Evolutionary conservation across 2,329 filamentous ascomycete genomes (phyloP).

Genomic region (Diplodia sapinea): DNA sequence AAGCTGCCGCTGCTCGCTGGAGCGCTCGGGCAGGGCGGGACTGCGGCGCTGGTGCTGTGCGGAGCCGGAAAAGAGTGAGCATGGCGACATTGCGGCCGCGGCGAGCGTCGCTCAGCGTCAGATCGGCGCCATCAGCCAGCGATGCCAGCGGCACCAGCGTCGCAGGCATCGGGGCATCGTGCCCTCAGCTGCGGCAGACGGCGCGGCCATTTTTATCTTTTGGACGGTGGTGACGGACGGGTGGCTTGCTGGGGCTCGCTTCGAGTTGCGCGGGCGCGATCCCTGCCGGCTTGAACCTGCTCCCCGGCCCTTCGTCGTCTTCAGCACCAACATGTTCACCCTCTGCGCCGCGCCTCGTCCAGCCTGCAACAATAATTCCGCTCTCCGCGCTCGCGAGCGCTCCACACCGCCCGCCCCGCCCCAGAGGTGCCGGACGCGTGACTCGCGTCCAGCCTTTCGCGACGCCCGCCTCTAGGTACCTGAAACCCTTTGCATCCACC

Average conservation of each 20-base stretch:
- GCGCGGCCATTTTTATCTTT: background rate
- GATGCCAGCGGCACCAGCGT: background rate
- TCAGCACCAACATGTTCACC: conserved; percentile 12
- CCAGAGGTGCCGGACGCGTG: conserved; percentile 10
- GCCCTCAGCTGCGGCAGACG: background rate
- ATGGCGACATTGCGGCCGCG: too few species aligned
- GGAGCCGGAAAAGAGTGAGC: too few species aligned
- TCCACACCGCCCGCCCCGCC: conserved; percentile 14
- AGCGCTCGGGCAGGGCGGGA: too few species aligned
- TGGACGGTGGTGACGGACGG: background rate
- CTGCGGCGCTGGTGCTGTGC: too few species aligned
- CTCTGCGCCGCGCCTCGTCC: background rate
- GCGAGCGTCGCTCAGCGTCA: conserved; percentile 3
- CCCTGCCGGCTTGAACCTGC: conserved; percentile 20
- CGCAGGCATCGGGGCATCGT: background rate
- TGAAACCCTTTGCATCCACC: conserved; percentile 19
- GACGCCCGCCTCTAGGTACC: conserved; percentile 20
- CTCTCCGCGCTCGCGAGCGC: conserved; percentile 10
- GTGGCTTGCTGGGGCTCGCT: conserved; percentile 17
- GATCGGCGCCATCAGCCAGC: conserved; percentile 1
- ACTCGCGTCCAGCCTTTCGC: conserved; percentile 1
- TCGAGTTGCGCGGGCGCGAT: conserved; percentile 17
- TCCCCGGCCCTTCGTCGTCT: background rate
- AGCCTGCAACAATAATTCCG: background rate
- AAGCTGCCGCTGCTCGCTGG: background rate